phyloP scores from a whole-genome alignment of 805 yeast genomes.

The Wickerhamomyces queroliae region DNA sequence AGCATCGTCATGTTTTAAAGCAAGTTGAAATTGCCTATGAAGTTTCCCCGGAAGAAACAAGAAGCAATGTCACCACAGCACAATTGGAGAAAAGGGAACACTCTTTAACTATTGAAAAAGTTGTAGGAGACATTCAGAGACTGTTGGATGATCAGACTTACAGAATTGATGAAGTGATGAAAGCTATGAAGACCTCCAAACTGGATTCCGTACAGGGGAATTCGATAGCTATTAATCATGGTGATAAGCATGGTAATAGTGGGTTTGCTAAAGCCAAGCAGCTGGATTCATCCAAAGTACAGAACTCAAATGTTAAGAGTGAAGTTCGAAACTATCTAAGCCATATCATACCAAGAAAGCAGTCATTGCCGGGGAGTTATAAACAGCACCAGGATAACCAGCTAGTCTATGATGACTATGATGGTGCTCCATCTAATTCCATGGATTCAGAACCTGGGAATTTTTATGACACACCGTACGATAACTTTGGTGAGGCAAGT shows the following conservation, averaged over 20 bases:
- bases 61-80: background rate
- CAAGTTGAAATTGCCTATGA: slow-evolving; percentile 10
- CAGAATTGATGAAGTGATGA: slow-evolving; percentile 4
- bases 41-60: slow-evolving; percentile 4
- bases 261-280: slow-evolving; percentile 7
- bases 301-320: slow-evolving; percentile 12
- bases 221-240: background rate
- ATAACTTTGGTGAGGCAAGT: background rate
- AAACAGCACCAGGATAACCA: background rate
- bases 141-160: slow-evolving; percentile 5
- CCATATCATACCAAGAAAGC: slow-evolving; percentile 5
- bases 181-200: slow-evolving; percentile 5
- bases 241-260: slow-evolving; percentile 2
- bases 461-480: slow-evolving; percentile 7
- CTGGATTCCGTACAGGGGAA: slow-evolving; percentile 4
- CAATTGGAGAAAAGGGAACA: slow-evolving; percentile 9
- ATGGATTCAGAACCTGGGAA: slow-evolving; percentile 16
- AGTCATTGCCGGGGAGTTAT: slow-evolving; percentile 6
- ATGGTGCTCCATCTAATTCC: background rate
- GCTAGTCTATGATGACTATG: background rate
- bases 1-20: slow-evolving; percentile 25
- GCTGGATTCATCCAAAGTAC: slow-evolving; percentile 9
- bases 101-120: slow-evolving; percentile 1
- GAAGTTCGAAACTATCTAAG: slow-evolving; percentile 8
- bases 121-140: slow-evolving; percentile 3